Base-by-base conservation (phyloP, 1,284 basidiomycete genomes). In the Cutaneotrichosporon arboriforme region DNA sequence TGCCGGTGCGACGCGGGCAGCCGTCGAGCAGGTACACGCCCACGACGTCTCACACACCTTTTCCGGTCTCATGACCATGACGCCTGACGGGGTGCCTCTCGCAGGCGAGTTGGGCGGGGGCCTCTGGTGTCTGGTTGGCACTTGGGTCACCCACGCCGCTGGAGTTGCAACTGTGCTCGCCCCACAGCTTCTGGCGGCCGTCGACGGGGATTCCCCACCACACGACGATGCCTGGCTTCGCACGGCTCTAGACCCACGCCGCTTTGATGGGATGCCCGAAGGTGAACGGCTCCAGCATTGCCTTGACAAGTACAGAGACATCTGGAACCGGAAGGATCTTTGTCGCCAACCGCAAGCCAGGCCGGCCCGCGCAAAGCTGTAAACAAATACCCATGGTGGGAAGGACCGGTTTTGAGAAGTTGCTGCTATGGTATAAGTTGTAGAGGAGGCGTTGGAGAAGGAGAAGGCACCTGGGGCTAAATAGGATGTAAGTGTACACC, bases 101-200 rank as follows among this genome's bases (percentile, higher is more conserved):
- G 59, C 60, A n/a, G 65, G 65, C 14, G 17, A 43, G 31, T 23
- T 64, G 13, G 46, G 55, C 2, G 26, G 26, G 7, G 49, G 49
- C 8, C 15, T 65, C 20, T 67, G 57, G 40, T 50, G 47, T 45
- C 58, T 58, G 1, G 55, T 64, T 22, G 65, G 58, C 4, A 57
- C 60, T 7, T 65, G 63, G 65, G 63, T 67, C 26, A 65, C 64
- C 13, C 61, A 65, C 34, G 65, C 65, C 4, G 65, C 55, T 2
- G 65, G 62, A 4, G 31, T 31, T 13, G 58, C 57, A 2, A 51
- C 47, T 0, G 49, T 67, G 9, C 55, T 65, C n/a, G 63, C 65
- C 1, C 52, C 56, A 14, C 36, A 55, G 52, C 50, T 67, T 15
- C 36, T 61, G 4, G 33, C 37, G 5, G 52, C 49, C 7, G 9